Percentiles rank a stretch among this genome's conserved stretches.
These are phyloP conservation scores for Sambucus nigra DNA, from an alignment of 129 eudicot genomes.

Conservation along the genomic window DNA sequence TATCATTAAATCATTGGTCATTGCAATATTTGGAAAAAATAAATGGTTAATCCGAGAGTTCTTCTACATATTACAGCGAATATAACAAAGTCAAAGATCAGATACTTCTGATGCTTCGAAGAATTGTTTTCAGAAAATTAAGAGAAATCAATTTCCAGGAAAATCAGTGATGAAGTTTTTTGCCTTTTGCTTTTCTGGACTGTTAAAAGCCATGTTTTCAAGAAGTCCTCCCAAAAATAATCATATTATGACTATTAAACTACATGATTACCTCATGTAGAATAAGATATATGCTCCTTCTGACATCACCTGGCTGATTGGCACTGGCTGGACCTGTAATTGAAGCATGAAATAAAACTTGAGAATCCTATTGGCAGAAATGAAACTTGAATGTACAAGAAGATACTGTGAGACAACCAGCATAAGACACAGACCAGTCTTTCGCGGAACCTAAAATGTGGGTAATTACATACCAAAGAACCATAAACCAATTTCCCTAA, in stretches of 20 bases:
- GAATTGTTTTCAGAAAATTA: neutral
- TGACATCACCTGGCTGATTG: slow-evolving; percentile 76
- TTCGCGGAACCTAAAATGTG: too few species aligned
- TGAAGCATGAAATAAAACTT: slow-evolving; percentile 3
- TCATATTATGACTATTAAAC: neutral
- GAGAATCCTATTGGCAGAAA: neutral
- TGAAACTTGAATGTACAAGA: neutral
- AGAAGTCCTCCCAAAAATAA: neutral
- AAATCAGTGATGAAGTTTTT: neutral
- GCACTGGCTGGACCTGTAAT: slow-evolving; percentile 66
- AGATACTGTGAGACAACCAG: neutral
- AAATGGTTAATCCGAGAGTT: too few species aligned
- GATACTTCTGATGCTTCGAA: too few species aligned
- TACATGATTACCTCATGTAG: slow-evolving; percentile 65
- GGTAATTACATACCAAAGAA: too few species aligned
- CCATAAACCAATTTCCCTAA: too few species aligned
- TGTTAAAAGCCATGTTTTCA: neutral
- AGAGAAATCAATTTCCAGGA: neutral
- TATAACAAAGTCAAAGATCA: too few species aligned
- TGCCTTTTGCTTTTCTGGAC: neutral
- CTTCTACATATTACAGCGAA: too few species aligned
- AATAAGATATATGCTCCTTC: slow-evolving; percentile 94
- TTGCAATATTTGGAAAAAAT: too few species aligned
- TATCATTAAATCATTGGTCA: too few species aligned
- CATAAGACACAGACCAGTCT: too few species aligned